phyloP scores from a whole-genome alignment of 148 eudicot genomes.

The Pharnaceum exiguum region DNA sequence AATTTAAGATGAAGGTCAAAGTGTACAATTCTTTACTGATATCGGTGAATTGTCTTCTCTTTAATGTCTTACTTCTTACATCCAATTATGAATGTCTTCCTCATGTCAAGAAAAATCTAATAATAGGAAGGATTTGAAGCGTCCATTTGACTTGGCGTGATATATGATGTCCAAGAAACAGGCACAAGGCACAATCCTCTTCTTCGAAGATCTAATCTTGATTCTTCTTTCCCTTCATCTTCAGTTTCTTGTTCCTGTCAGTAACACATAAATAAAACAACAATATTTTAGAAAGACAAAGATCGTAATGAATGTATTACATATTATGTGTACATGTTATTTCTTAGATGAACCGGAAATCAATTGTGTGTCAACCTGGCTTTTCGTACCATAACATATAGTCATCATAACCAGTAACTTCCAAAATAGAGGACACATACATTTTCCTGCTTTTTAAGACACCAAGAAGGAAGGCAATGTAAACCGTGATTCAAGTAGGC shows the following conservation, averaged over 20 bases:
- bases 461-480: too few relatives aligned
- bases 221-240: constrained; percentile 11
- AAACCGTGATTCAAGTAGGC: too few relatives aligned
- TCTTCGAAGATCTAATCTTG: constrained; percentile 23
- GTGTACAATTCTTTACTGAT: neutral
- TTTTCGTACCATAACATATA: too few relatives aligned
- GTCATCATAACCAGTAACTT: too few relatives aligned
- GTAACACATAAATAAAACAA: neutral
- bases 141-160: constrained; percentile 40
- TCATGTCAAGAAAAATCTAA: constrained; percentile 1
- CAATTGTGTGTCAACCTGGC: too few relatives aligned
- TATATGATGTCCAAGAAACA: constrained; percentile 58
- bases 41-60: neutral
- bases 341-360: too few relatives aligned
- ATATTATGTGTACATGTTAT: too few relatives aligned
- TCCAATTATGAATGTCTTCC: constrained; percentile 3
- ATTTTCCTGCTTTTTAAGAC: too few relatives aligned
- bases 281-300: neutral
- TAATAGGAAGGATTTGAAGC: constrained; percentile 21
- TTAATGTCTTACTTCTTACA: neutral
- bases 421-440: too few relatives aligned
- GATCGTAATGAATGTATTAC: too few relatives aligned
- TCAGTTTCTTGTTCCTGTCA: constrained; percentile 9
- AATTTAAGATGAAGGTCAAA: constrained; percentile 3
- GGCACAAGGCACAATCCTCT: constrained; percentile 86